Percentiles rank a stretch among this genome's conserved stretches.
These are phyloP conservation scores for Kuraishia borneana DNA, from an alignment of 805 yeast genomes.

Conservation along the genomic window DNA sequence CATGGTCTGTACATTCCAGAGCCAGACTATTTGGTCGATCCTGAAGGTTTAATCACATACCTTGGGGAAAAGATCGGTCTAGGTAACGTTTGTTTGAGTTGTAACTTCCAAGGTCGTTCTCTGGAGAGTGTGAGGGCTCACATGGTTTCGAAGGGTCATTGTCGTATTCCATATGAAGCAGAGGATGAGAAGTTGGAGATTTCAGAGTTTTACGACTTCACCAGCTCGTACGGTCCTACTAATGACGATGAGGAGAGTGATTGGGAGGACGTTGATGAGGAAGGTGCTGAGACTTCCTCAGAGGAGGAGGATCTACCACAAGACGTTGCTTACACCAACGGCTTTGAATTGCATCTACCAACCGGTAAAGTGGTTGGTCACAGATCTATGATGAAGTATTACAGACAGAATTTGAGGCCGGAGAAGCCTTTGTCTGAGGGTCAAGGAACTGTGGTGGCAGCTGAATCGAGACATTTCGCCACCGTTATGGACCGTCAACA, in stretches of 20 bases:
- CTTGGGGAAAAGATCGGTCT: constrained; percentile 72
- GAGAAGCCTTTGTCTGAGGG: constrained; percentile 49
- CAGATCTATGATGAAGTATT: constrained; percentile 59
- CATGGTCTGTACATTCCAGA: constrained; percentile 93
- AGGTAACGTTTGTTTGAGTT: constrained; percentile 76
- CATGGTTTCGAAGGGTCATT: constrained; percentile 76
- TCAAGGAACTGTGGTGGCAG: constrained; percentile 64
- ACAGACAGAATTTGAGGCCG: constrained; percentile 50
- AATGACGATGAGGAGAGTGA: constrained; percentile 21
- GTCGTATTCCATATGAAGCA: constrained; percentile 79
- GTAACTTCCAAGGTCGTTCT: constrained; percentile 75
- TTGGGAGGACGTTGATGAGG: constrained; percentile 20
- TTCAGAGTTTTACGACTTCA: constrained; percentile 76
- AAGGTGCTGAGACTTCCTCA: constrained; percentile 20
- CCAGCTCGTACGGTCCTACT: constrained; percentile 39
- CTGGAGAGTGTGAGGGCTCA: constrained; percentile 86
- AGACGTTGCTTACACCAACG: constrained; percentile 23
- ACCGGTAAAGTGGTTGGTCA: constrained; percentile 77
- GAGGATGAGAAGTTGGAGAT: constrained; percentile 68
- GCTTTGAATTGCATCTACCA: constrained; percentile 62
- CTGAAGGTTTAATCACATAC: constrained; percentile 62
- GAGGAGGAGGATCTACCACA: constrained; percentile 20
- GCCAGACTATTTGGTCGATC: constrained; percentile 51
- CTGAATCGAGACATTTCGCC: constrained; percentile 54
- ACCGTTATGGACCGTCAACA: constrained; percentile 26